phyloP scores from a whole-genome alignment of 2,329 filamentous ascomycete genomes.

The Plectosphaerella cucumerina region DNA sequence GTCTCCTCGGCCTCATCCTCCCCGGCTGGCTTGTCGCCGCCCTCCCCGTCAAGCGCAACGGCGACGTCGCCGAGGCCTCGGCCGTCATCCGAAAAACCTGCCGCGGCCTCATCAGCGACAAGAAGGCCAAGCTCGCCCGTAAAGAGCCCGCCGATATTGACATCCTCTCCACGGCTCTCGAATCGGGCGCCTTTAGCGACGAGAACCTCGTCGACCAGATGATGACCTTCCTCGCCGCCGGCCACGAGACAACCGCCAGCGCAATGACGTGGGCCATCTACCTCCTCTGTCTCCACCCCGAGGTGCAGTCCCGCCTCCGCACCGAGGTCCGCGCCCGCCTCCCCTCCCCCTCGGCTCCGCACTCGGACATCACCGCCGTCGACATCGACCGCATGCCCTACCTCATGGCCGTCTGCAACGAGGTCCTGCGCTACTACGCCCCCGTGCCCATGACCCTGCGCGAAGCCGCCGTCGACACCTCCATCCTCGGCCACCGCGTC shows the following conservation, averaged over 20 bases:
- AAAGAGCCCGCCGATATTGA: constrained; percentile 56
- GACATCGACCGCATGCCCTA: constrained; percentile 74
- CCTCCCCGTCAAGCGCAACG: constrained; percentile 69
- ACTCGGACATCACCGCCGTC: constrained; percentile 39
- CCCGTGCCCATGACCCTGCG: constrained; percentile 71
- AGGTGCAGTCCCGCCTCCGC: constrained; percentile 63
- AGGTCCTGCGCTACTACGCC: constrained; percentile 68
- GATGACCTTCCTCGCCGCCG: constrained; percentile 84
- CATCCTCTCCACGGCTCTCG: constrained; percentile 76
- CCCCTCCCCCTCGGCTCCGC: constrained; percentile 37
- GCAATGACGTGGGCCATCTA: constrained; percentile 74
- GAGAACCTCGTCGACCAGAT: constrained; percentile 82
- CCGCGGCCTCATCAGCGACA: constrained; percentile 63
- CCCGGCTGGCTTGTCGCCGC: constrained; percentile 55
- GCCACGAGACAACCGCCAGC: constrained; percentile 75
- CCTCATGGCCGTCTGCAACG: constrained; percentile 73
- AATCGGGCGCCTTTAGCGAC: constrained; percentile 71
- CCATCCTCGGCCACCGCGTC: constrained; percentile 59
- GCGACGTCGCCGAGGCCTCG: constrained; percentile 53
- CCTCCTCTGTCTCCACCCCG: constrained; percentile 60
- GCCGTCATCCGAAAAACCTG: constrained; percentile 61
- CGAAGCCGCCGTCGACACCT: constrained; percentile 59
- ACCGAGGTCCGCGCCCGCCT: constrained; percentile 61
- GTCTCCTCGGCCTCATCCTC: constrained; percentile 57
- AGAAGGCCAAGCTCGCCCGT: constrained; percentile 51